Base-by-base conservation (phyloP, 1,139 yeast species). In the Suhomyces atakaporum region DNA sequence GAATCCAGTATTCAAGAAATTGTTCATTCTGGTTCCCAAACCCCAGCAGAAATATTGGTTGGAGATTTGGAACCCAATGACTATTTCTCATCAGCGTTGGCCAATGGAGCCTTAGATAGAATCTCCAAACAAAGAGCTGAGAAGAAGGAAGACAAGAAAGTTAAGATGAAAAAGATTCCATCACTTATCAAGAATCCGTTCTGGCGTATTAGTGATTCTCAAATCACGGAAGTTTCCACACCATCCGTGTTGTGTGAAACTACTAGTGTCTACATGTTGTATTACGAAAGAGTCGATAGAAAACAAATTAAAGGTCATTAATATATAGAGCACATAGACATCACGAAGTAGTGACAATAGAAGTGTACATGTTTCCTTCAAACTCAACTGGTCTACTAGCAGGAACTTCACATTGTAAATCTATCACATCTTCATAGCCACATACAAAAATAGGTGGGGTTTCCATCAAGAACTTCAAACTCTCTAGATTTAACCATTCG, bases 201-300 rank as follows among this genome's bases (percentile, higher is more conserved):
- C 66, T 90, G 97, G 97, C 74, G 86, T 49, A 78, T 89, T 19
- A 86, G 94, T 45, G 97, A 90, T 59, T 72, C 87, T 2, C 69
- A 66, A 26, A 77, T 84, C 3, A 63, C 76, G 33, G 96, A 88
- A 54, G 81, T 76, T 18, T 69, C 77, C n/a, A 60, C 68, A 10
- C 62, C 67, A 1, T 77, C 81, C 13, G 87, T 88, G 1, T 63
- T 87, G 37, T 67, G 67, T 40, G 96, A 88, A 53, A 78, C 78
- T 25, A 68, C 80, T 11, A 86, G 85, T 14, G 96, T 80, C 2
- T 90, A 90, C 60, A 77, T 90, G 83, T 63, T 90, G 41, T 84
- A 85, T 52, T 90, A 86, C 54, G 96, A 90, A 51, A 55, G 78
- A 44, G 65, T 69, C 18, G 77, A 73, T 40, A 51, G 57, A 22